These are phyloP conservation scores for Rhipidocladum racemiflorum DNA, from an alignment of 176 grass and related monocot genomes.

Conservation along the genomic window DNA sequence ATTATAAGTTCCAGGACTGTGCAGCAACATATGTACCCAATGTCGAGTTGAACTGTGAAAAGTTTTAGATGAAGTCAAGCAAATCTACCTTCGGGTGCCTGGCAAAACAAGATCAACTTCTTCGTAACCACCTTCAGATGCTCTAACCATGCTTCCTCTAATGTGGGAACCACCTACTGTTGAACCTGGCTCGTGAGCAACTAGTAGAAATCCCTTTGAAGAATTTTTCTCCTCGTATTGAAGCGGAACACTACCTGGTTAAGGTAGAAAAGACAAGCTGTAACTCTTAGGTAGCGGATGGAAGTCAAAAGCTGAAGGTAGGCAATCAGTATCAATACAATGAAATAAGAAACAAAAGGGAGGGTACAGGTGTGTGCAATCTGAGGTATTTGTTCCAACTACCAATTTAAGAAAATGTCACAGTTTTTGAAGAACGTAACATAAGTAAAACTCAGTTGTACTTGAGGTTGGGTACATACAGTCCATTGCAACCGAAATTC, in stretches of 20 bases:
- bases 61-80: not conserved
- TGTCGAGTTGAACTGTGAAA: conserved; percentile 7
- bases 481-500: conserved; percentile 37
- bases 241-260: conserved; percentile 44
- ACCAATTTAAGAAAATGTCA: not conserved
- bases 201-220: conserved; percentile 73
- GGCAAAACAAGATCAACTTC: conserved; percentile 96
- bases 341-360: not conserved
- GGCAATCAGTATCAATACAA: not conserved
- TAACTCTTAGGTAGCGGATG: not conserved
- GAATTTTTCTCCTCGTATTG: conserved; percentile 49
- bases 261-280: conserved; percentile 8
- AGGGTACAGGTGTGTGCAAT: conserved; percentile 5
- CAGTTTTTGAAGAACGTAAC: not conserved
- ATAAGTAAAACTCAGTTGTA: not conserved
- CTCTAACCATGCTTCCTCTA: conserved; percentile 95
- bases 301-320: not conserved
- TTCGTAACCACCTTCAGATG: conserved; percentile 84
- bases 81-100: conserved; percentile 67
- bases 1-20: not conserved
- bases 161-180: conserved; percentile 85
- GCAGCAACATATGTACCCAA: not conserved
- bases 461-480: conserved; percentile 50
- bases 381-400: not conserved
- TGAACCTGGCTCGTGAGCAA: conserved; percentile 88